A percentile compares a stretch with the other conserved stretches of the same genome.
Evolutionary conservation across 2,329 filamentous ascomycete genomes (phyloP).

Genomic region (Aspergillus ruber): DNA sequence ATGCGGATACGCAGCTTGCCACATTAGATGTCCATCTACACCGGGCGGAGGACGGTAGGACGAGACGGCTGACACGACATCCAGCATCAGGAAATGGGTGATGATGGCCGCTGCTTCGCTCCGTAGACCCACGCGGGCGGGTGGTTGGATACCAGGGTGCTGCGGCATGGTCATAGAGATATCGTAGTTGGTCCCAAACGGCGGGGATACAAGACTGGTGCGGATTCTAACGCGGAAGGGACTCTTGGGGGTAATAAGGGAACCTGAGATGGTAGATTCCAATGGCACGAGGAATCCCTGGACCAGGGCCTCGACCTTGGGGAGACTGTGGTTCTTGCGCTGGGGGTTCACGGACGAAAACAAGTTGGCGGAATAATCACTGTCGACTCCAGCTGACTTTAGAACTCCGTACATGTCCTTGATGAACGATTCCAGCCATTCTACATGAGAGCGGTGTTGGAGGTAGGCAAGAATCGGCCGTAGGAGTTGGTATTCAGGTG

Average conservation of each 20-base stretch:
- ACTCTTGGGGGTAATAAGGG: conserved; percentile 27
- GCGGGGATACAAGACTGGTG: conserved; percentile 27
- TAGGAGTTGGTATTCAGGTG: conserved; percentile 51
- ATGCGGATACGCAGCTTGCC: conserved; percentile 28
- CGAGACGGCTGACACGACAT: conserved; percentile 29
- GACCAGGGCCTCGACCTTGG: conserved; percentile 36
- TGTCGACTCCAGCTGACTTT: conserved; percentile 25
- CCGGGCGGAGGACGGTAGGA: conserved; percentile 5
- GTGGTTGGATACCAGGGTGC: conserved; percentile 25
- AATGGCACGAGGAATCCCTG: conserved; percentile 37
- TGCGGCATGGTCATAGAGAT: conserved; percentile 28
- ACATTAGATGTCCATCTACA: conserved; percentile 8
- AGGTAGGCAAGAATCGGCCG: conserved; percentile 52
- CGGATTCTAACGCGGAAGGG: conserved; percentile 34
- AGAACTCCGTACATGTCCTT: conserved; percentile 25
- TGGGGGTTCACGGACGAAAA: conserved; percentile 21
- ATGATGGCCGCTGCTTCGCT: conserved; percentile 30
- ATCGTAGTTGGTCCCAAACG: conserved; percentile 35
- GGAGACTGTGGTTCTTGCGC: conserved; percentile 3
- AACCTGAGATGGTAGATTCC: conserved; percentile 36
- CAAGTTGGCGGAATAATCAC: conserved; percentile 18
- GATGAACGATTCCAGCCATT: conserved; percentile 29
- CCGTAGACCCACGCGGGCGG: conserved; percentile 25
- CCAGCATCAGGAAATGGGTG: conserved; percentile 31
- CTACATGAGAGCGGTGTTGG: conserved; percentile 40